Base-by-base conservation (phyloP, 2,329 filamentous ascomycete species). In the Plectosphaerella sp. region DNA sequence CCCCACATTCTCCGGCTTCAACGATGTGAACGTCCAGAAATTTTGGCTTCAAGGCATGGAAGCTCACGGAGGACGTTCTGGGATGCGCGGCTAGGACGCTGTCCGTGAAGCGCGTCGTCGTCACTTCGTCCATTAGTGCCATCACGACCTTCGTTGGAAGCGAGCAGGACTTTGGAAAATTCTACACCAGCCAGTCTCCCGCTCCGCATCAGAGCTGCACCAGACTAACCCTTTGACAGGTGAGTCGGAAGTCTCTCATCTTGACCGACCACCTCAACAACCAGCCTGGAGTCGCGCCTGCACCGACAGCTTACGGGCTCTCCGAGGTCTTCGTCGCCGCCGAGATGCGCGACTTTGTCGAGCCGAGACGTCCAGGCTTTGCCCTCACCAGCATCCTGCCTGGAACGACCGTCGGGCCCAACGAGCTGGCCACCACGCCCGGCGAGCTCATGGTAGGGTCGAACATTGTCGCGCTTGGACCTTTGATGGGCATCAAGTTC, bases 61-160 rank as follows among this genome's bases (percentile, higher is more conserved):
- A 53, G 52, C 25, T 16, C 12, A 41, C 12, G 2, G 37, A 15
- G 37, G 49, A 52, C 45, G 51, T 58, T 12, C 56, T 61, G 35
- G 57, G 54, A 37, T 56, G 56, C 3, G 33, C 35, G 47, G 28
- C 36, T 18, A 18, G 25, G 12, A 10, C 39, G 8, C 48, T 36
- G 11, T 37, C 36, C 5, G 25, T 49, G 36, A 42, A 25, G 18
- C 9, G 36, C 18, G 18, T 49, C 7, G 48, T 49, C 16, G 9
- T 49, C 48, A 43, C 36, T 3, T 49, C 48, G 10, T 49, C 48
- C 2, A 33, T 49, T 6, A 36, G 12, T 9, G 33, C 47, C 47
- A 24, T 41, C 16, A 45, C n/a, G 37, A 4, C 12, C 8, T 41
- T 41, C 37, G 5, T 41, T 22, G 12, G 12, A 41, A 9, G 12